Evolutionary conservation across 2,329 filamentous ascomycete species (phyloP).

Genomic region (Beauveria australis): DNA sequence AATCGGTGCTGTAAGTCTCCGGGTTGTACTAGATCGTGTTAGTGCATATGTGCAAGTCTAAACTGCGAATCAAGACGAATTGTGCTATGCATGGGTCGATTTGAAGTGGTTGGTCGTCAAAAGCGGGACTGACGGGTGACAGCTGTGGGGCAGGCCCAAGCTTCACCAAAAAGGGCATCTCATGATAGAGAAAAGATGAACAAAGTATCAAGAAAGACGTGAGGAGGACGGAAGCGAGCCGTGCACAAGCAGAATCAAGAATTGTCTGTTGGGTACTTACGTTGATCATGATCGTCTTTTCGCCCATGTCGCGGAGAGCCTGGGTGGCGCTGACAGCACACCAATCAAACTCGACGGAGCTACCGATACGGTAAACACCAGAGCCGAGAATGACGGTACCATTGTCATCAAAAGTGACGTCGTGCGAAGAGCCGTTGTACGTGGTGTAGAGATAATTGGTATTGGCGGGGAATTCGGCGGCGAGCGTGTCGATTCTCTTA

Average conservation of each 20-base stretch:
- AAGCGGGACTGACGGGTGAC: not conserved
- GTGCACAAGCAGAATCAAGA: too few species aligned
- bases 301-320: conserved; percentile 74
- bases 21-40: conserved; percentile 52
- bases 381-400: conserved; percentile 83
- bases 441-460: conserved; percentile 98
- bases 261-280: conserved; percentile 31
- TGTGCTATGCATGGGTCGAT: not conserved
- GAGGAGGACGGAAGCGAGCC: too few species aligned
- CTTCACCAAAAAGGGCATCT: not conserved
- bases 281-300: conserved; percentile 98
- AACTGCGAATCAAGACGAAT: not conserved
- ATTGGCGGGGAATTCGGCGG: conserved; percentile 89
- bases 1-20: conserved; percentile 76
- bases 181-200: not conserved
- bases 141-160: not conserved
- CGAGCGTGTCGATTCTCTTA: conserved; percentile 96
- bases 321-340: conserved; percentile 87
- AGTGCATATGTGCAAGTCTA: not conserved
- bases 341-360: conserved; percentile 98
- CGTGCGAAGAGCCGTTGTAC: conserved; percentile 91
- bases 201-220: not conserved
- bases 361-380: conserved; percentile 95
- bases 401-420: conserved; percentile 88
- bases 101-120: not conserved